Evolutionary conservation across 768 basidiomycete genomes (phyloP).

Genomic region (Termitomyces heimii): DNA sequence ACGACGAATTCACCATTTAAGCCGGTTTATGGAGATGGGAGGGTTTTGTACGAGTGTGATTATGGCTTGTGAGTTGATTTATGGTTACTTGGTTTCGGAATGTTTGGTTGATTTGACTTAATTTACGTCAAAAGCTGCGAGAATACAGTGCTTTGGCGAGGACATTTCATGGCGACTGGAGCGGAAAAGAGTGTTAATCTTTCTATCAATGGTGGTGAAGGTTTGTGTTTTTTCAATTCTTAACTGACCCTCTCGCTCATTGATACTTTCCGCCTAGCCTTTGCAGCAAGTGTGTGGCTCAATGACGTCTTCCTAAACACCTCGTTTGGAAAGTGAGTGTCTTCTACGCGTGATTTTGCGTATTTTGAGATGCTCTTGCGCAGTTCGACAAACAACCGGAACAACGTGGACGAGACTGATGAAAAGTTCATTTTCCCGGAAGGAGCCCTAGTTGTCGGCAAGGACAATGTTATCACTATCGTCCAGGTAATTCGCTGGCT

Average conservation of each 20-base stretch:
- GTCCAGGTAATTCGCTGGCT: constrained; percentile 47
- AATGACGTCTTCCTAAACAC: constrained; percentile 69
- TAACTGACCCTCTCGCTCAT: background rate
- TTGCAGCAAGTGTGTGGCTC: constrained; percentile 79
- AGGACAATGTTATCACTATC: constrained; percentile 74
- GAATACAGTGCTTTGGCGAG: constrained; percentile 76
- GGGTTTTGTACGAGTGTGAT: constrained; percentile 81
- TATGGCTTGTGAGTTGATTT: constrained; percentile 67
- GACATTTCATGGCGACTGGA: constrained; percentile 66
- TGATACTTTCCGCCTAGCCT: constrained; percentile 37
- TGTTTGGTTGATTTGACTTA: background rate
- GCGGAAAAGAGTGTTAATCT: constrained; percentile 60
- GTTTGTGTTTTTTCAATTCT: constrained; percentile 24
- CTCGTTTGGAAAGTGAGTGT: constrained; percentile 64
- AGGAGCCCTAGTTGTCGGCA: constrained; percentile 40
- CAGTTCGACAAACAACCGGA: constrained; percentile 62
- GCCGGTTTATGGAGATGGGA: constrained; percentile 68
- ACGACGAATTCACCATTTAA: constrained; percentile 67
- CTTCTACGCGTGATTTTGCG: background rate
- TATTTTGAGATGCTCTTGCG: background rate
- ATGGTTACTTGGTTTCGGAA: background rate
- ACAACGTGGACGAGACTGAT: constrained; percentile 62
- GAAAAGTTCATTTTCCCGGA: constrained; percentile 58
- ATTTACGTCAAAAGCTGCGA: constrained; percentile 56
- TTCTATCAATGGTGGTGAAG: constrained; percentile 78